Evolutionary conservation across 306 rosid genomes (phyloP).

Genomic region (Malus sieversii): DNA sequence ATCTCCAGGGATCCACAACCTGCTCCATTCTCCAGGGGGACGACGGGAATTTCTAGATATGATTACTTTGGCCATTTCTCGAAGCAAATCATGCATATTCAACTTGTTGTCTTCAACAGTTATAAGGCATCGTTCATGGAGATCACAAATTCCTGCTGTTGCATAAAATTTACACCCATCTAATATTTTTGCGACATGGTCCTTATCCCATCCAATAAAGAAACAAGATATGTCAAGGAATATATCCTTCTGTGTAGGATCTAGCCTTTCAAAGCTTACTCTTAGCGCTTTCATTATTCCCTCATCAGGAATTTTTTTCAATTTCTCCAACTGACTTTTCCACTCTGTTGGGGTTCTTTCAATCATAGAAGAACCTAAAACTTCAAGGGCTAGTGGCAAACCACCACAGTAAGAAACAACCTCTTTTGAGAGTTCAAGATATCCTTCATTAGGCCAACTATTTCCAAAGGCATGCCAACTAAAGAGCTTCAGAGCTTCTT

Average conservation of each 20-base stretch:
- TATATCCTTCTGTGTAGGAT: conserved; percentile 4
- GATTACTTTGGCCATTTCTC: conserved; percentile 39
- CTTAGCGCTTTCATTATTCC: conserved; percentile 8
- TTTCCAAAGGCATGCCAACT: conserved; percentile 22
- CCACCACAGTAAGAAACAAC: no score
- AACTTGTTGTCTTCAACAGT: conserved; percentile 4
- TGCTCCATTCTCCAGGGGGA: not conserved
- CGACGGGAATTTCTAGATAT: not conserved
- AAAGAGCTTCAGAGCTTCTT: conserved; percentile 9
- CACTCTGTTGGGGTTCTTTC: not conserved
- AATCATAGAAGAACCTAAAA: no score
- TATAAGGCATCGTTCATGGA: conserved; percentile 20
- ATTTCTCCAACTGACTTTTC: conserved; percentile 16
- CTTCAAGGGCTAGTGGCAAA: no score
- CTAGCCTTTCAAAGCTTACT: conserved; percentile 18
- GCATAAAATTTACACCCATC: conserved; percentile 20
- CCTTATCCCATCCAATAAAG: conserved; percentile 21
- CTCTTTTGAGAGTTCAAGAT: not conserved
- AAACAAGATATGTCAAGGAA: conserved; percentile 38
- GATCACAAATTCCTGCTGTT: not conserved
- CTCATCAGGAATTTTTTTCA: conserved; percentile 11
- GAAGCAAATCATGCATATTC: conserved; percentile 18
- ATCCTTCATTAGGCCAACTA: not conserved
- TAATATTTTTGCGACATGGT: conserved; percentile 5
- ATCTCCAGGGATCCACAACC: not conserved